Evolutionary conservation across 129 eudicot species (phyloP), one percentile per base, ranked within the genome.

Genomic region (Deinandra increscens): DNA sequence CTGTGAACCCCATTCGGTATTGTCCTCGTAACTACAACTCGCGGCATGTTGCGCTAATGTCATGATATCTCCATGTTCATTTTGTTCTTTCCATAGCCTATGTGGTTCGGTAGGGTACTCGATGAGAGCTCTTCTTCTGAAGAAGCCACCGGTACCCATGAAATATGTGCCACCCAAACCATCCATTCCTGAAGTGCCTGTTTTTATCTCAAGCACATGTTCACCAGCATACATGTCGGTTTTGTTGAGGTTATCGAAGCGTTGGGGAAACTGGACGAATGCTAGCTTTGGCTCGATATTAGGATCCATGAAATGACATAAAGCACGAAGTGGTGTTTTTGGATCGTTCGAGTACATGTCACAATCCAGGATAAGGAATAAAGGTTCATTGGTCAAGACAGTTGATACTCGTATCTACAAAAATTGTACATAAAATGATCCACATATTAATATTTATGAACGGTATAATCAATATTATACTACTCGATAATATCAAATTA

Each of bases 291-390:
- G 83, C 46, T 73, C 77, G 20, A 26, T 48, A 13, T 69, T 18
- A 4, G 83, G 75, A 7, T 84, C 85, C 36, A 49, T 7, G 58
- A 84, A 67, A 73, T 74, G 80, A 59, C 96, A 86, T 50, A 89
- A 50, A 0, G 62, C 71, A 10, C 75, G 75, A 5, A 69, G 85
- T 56, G 87, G 72, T 59, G 96, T 82, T 46, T 60, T 69, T 5
- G 96, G 94, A 75, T 89, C 86, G 19, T 89, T 86, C 0, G 96
- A 89, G 71, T 81, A 84, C 88, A 84, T 82, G 77, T 86, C 96
- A 33, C 96, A 89, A 37, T 89, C 96, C 64, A 86, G 14, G 9
- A 75, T 62, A 22, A 86, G 64, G 22, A 89, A 31, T 23, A 89
- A 56, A 22, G 94, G 90, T 33, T 94, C 89, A 70, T 91, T 84